Conservation (phyloP, 768 basidiomycete genomes). For the Gloeopeniophorella convolvens region DNA sequence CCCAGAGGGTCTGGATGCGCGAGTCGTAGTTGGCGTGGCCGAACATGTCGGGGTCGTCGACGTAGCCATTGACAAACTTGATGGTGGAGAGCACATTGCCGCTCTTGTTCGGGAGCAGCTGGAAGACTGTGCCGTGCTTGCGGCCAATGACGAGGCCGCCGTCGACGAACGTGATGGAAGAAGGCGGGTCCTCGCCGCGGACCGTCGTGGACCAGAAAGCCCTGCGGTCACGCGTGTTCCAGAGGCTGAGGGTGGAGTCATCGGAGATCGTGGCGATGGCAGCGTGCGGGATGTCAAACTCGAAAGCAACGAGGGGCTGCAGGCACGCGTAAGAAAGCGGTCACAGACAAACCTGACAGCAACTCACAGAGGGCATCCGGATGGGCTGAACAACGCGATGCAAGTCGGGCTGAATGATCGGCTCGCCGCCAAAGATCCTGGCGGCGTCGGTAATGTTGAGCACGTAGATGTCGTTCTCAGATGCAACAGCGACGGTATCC, state of each 20-base stretch:
- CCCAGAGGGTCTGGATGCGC: conserved; percentile 80
- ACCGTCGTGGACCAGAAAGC: conserved; percentile 74
- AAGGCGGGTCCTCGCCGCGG: conserved; percentile 73
- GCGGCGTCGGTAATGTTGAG: conserved; percentile 64
- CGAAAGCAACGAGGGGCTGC: conserved; percentile 76
- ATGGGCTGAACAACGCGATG: conserved; percentile 63
- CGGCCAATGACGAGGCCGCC: conserved; percentile 80
- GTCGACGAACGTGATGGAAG: conserved; percentile 80
- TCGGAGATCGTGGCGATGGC: conserved; percentile 77
- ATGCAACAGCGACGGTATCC: conserved; percentile 78
- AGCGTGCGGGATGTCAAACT: conserved; percentile 73
- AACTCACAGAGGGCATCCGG: conserved; percentile 61
- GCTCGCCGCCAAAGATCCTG: conserved; percentile 54
- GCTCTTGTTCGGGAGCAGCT: conserved; percentile 69
- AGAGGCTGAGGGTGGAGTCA: conserved; percentile 74
- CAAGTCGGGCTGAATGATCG: conserved; percentile 63
- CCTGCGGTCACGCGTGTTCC: conserved; percentile 73
- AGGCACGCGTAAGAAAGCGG: background rate
- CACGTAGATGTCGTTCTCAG: conserved; percentile 66
- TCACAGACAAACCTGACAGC: background rate
- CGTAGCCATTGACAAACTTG: conserved; percentile 63
- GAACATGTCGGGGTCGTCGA: conserved; percentile 81
- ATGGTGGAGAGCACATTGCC: conserved; percentile 71
- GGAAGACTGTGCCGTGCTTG: conserved; percentile 79
- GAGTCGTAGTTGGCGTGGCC: conserved; percentile 83